A percentile compares a stretch with the other conserved stretches of the same genome.
These are phyloP conservation scores for Ogataea pignaliae DNA, from an alignment of 805 yeast species.

Conservation along the genomic window DNA sequence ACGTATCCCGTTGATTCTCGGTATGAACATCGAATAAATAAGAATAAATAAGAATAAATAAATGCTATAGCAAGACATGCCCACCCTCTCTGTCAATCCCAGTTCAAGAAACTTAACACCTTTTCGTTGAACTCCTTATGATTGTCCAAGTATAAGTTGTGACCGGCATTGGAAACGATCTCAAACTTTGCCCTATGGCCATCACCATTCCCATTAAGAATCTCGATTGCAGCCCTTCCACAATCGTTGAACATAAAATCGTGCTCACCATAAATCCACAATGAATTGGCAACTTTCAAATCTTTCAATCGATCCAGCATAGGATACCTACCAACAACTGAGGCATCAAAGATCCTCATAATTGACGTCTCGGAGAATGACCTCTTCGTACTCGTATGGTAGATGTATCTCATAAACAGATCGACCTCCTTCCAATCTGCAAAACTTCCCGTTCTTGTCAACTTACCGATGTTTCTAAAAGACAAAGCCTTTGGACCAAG, in stretches of 20 bases:
- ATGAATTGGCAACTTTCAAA: slow-evolving; percentile 30
- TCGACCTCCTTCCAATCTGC: slow-evolving; percentile 24
- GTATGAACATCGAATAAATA: background rate
- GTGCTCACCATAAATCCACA: slow-evolving; percentile 60
- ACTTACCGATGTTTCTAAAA: slow-evolving; percentile 24
- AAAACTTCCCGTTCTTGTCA: slow-evolving; percentile 25
- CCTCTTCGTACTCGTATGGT: slow-evolving; percentile 26
- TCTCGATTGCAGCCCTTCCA: slow-evolving; percentile 41
- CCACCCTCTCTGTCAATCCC: too few species aligned
- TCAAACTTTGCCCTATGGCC: slow-evolving; percentile 29
- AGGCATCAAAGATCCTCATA: slow-evolving; percentile 48
- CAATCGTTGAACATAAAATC: slow-evolving; percentile 74
- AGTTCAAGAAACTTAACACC: slow-evolving; percentile 35
- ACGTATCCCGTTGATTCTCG: background rate
- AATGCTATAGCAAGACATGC: too few species aligned
- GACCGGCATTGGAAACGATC: slow-evolving; percentile 59
- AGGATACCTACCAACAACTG: slow-evolving; percentile 64
- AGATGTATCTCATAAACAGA: slow-evolving; percentile 29
- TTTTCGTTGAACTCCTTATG: slow-evolving; percentile 45
- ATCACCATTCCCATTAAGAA: slow-evolving; percentile 11
- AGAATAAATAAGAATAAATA: background rate
- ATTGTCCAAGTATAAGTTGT: slow-evolving; percentile 73
- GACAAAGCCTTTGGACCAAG: slow-evolving; percentile 29
- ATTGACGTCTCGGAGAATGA: slow-evolving; percentile 34
- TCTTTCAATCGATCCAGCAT: slow-evolving; percentile 50